Evolutionary conservation across 768 basidiomycete genomes (phyloP), one percentile per base, ranked within the genome.

Genomic region (Russula emetica): DNA sequence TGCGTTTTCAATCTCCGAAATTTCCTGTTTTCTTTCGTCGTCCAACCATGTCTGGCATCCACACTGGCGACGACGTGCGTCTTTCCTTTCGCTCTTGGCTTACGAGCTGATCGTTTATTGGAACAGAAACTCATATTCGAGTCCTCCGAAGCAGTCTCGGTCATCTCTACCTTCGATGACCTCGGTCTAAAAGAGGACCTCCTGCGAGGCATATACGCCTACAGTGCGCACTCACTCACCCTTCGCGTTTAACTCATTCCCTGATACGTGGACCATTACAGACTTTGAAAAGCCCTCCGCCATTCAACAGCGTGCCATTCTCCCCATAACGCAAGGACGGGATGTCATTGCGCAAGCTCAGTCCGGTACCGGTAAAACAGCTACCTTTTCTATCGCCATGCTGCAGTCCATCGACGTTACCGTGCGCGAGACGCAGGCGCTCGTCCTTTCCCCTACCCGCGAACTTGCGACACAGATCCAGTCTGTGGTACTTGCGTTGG

Each of bases 321-420:
- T 96, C 63, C 96, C 96, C 57, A 96, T 99, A 73, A 92, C 86
- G 55, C 90, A 92, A 79, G 92, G 92, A 32, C 87, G 95, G 68
- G 96, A 98, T 82, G 96, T 98, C 65, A 98, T 99, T 74, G 96
- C 96, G 40, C 96, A 98, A 79, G 96, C 96, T 49, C 96, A 98
- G 79, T 97, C 95, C 38, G 96, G 96, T 74, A 98, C 96, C 42
- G 96, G 96, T 83, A 99, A 98, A 92, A 99, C 96, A 11, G 96
- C 96, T 7, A 97, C 96, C 22, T 98, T 98, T 79, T 95, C 94
- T 69, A 97, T 99, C 74, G 91, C 95, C 69, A 93, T 97, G 75
- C 86, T 99, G 58, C 96, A 99, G 75, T 93, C 92, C 67, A 97
- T 99, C 84, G 96, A 99, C 75, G 86, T 92, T 49, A 88, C 90